These are phyloP conservation scores for Centrapalus pauciflorus DNA, from an alignment of 129 eudicot species.

Conservation along the genomic window DNA sequence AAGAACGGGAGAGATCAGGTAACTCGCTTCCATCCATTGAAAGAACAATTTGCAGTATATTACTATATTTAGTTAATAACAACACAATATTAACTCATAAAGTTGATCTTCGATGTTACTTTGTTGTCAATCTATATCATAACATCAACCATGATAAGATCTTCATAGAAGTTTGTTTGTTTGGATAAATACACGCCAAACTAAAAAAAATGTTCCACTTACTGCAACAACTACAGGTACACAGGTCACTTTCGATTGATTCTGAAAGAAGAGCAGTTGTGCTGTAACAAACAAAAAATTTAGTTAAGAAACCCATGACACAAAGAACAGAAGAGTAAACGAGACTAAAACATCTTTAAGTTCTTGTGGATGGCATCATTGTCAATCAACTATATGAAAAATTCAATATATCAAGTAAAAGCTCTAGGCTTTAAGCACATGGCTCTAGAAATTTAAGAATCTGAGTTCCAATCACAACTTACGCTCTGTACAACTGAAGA, in stretches of 20 bases:
- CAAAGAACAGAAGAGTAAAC: neutral
- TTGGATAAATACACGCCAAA: neutral
- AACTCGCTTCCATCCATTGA: neutral
- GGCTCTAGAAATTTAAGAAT: neutral
- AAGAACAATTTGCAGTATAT: neutral
- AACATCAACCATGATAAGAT: neutral
- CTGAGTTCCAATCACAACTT: conserved; percentile 20
- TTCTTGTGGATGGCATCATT: neutral
- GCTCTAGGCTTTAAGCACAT: neutral
- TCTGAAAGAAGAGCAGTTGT: conserved; percentile 54
- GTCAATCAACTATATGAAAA: neutral
- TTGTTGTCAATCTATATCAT: neutral
- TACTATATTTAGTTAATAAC: neutral
- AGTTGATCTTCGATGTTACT: neutral
- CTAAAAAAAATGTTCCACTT: conserved; percentile 24
- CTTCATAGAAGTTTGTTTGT: neutral
- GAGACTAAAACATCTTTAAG: neutral
- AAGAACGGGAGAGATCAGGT: neutral
- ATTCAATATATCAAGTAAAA: neutral
- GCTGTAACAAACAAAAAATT: conserved; percentile 36
- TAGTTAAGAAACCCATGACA: neutral
- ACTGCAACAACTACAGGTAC: conserved; percentile 90
- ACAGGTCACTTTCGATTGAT: conserved; percentile 40
- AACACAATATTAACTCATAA: neutral
- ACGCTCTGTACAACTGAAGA: conserved; percentile 88